Conservation (phyloP, 768 basidiomycete species). For the Mrakia frigida region DNA sequence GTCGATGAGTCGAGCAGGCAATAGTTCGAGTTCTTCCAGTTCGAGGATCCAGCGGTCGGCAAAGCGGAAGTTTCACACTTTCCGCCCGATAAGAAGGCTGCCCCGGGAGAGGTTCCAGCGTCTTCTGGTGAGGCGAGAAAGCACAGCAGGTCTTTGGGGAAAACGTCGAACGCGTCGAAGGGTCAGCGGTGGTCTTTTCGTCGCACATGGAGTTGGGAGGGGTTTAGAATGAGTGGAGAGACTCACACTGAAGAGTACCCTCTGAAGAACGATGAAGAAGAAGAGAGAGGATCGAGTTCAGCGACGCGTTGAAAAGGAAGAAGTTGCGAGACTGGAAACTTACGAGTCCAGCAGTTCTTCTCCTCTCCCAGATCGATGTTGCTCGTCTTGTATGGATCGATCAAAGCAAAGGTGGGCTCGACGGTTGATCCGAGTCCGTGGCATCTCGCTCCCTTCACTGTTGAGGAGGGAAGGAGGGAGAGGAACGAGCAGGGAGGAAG, state of each 20-base stretch:
- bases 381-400: too few relatives aligned
- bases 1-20: constrained; percentile 7
- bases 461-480: neutral
- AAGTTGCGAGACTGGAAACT: neutral
- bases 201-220: too few relatives aligned
- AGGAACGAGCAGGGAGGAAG: neutral
- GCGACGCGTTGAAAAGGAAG: neutral
- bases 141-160: neutral
- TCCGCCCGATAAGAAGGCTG: neutral
- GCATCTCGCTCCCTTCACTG: constrained; percentile 2
- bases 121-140: neutral
- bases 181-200: too few relatives aligned
- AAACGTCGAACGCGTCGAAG: too few relatives aligned
- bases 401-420: too few relatives aligned
- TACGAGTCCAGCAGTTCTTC: constrained; percentile 1
- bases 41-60: neutral
- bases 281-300: neutral
- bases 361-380: too few relatives aligned
- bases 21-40: constrained; percentile 11
- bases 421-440: constrained; percentile 11
- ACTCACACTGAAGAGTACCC: neutral
- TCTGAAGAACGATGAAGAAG: neutral
- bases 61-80: neutral
- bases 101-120: neutral
- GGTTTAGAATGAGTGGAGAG: neutral